Conservation (phyloP, 225 moss, liverwort and hornwort species). For the Antitrichia curtipendula region DNA sequence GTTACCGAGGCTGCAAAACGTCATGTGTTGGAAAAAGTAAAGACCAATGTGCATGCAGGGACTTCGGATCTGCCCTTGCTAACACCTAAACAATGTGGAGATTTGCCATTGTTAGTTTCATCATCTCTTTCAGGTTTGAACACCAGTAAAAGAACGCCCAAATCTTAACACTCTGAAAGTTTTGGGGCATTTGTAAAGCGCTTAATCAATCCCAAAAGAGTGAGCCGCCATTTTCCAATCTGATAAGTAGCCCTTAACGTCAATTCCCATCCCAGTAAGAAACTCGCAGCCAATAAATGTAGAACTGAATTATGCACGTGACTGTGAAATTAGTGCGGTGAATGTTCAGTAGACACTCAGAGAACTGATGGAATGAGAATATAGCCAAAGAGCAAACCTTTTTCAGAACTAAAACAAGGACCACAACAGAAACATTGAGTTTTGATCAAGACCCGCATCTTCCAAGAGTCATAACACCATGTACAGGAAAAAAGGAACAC, state of each 20-base stretch:
- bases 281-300: neutral
- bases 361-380: neutral
- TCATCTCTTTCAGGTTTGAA: neutral
- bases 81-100: constrained; percentile 39
- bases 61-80: constrained; percentile 78
- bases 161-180: neutral
- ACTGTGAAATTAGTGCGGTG: neutral
- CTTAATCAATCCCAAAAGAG: neutral
- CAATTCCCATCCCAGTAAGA: neutral
- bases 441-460: neutral
- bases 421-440: neutral
- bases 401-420: neutral
- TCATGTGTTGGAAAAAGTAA: constrained; percentile 70
- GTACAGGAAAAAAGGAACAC: constrained; percentile 4
- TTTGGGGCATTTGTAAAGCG: neutral
- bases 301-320: neutral
- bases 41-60: constrained; percentile 87
- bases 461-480: neutral
- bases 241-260: neutral
- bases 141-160: neutral
- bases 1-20: constrained; percentile 75
- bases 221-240: neutral
- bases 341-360: neutral
- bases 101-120: neutral
- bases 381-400: neutral